Evolutionary conservation across 176 grass and related monocot genomes (phyloP), one percentile per base, ranked within the genome.

Genomic region (Miscanthus lutarioriparius): DNA sequence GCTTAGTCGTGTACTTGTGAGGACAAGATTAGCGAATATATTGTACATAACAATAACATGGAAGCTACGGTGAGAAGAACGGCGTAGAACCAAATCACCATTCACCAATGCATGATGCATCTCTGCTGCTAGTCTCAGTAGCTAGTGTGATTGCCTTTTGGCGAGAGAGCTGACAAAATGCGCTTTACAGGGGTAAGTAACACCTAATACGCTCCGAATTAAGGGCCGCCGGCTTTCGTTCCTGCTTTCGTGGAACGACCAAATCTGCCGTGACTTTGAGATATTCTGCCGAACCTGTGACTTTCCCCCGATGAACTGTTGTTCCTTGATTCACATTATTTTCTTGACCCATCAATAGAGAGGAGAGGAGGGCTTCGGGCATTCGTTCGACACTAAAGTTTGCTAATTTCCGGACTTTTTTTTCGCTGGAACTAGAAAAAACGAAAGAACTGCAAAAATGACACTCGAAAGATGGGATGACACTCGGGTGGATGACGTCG

Each of bases 181-280:
- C 41, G 40, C 25, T 28, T 16, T 43, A 27, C 45, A 53, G 49
- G 8, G 26, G 72, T 62, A 48, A 47, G 79, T 35, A 40, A 6
- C 1, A 51, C 10, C 74, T 64, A 40, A 1, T 27, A 20, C 32
- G 7, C 8, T 54, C 41, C 28, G 17, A 39, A 65, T 77, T 43
- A 26, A 54, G 9, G 65, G 56, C 54, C 76, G 83, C 79, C 83
- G 73, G 79, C 79, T 86, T 16, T 23, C n/a, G 65, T 81, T 77
- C 78, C 88, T 45, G 40, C 16, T 78, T 65, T 78, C 73, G 48
- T 76, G 88, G 88, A 86, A 78, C 16, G 78, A 82, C 73, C 72
- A 82, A 86, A 39, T 64, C 28, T 20, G 25, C 72, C 40, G 6
- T 27, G 64, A 82, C 73, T 56, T 56, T 86, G 40, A 49, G 53